Evolutionary conservation across 2,329 filamentous ascomycete species (phyloP), one percentile per base, ranked within the genome.

Genomic region (Pseudopyricularia javanii): DNA sequence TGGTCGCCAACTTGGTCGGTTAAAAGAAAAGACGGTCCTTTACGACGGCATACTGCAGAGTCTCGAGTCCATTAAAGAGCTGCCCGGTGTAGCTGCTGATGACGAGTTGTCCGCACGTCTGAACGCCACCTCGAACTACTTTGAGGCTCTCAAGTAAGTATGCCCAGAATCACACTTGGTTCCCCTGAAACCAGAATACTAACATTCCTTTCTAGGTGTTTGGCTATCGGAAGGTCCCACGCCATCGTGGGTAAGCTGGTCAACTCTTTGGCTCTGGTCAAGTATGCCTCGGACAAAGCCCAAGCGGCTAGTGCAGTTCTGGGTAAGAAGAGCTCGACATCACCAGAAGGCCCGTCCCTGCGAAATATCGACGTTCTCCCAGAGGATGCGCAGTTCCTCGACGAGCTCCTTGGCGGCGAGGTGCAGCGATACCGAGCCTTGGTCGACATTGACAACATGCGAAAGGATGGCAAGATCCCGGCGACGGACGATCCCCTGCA

Each of bases 31-130:
- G 61, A 82, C 88, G 14, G 91, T 91, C 3, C 74, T 98, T 2
- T 97, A 96, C 64, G 90, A 96, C 64, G 88, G 89, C 24, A 94
- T 86, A 8, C 70, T 96, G 24, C 88, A 96, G 68, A 96, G 89
- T 67, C 74, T 98, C 55, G 87, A 96, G 58, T 88, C 90, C 4
- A 83, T 96, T 65, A 88, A 86, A 61, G 89, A 95, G 55, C 76
- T 98, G 14, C 86, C 90, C 2, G 93, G 93, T 67, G 87, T 96
- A 17, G 89, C 89, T 34, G 86, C 89, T 43, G 93, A 98, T 62
- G 77, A 82, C 40, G 74, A 71, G 15, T 86, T 98, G 58, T 74
- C 90, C 4, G 71, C 77, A 47, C 88, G 93, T 65, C 73, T 98
- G n/a, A 81, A 88, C 53, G 82, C 82, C 33, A 91, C 88, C 59